These are phyloP conservation scores for Ustilago vetiveriae DNA, from an alignment of 1,284 basidiomycete genomes.

Conservation along the genomic window DNA sequence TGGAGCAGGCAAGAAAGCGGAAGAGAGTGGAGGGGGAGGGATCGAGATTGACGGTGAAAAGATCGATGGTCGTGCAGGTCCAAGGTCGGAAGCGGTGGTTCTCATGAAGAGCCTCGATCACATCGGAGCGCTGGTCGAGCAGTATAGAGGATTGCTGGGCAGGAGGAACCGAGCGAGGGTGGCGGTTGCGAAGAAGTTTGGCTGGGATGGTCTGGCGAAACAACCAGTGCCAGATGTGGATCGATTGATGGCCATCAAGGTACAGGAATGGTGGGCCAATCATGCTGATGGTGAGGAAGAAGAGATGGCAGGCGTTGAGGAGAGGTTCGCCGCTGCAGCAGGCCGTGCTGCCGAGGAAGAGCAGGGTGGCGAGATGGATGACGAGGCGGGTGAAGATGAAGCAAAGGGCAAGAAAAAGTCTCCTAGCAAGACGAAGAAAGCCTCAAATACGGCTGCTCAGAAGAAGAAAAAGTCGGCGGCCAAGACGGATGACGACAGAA, in stretches of 20 bases:
- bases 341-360: background rate
- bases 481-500: conserved; percentile 11
- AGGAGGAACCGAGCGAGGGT: conserved; percentile 41
- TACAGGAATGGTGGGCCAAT: conserved; percentile 30
- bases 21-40: conserved; percentile 9
- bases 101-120: conserved; percentile 49
- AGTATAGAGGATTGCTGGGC: conserved; percentile 35
- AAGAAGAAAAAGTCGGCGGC: conserved; percentile 13
- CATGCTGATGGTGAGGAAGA: conserved; percentile 16
- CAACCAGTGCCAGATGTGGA: conserved; percentile 33
- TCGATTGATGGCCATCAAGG: conserved; percentile 23
- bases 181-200: conserved; percentile 25
- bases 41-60: conserved; percentile 50
- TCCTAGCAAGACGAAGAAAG: conserved; percentile 20
- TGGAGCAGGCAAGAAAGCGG: conserved; percentile 12
- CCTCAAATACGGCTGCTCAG: background rate
- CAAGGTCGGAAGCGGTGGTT: conserved; percentile 53
- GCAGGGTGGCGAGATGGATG: background rate
- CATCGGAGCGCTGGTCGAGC: conserved; percentile 32
- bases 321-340: too few relatives aligned
- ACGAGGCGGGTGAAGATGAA: conserved; percentile 4
- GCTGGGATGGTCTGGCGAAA: conserved; percentile 17
- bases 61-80: conserved; percentile 53
- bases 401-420: conserved; percentile 5
- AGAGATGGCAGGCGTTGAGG: too few relatives aligned